Conservation (phyloP, 169 alveolate species). For the Babesia microti region DNA sequence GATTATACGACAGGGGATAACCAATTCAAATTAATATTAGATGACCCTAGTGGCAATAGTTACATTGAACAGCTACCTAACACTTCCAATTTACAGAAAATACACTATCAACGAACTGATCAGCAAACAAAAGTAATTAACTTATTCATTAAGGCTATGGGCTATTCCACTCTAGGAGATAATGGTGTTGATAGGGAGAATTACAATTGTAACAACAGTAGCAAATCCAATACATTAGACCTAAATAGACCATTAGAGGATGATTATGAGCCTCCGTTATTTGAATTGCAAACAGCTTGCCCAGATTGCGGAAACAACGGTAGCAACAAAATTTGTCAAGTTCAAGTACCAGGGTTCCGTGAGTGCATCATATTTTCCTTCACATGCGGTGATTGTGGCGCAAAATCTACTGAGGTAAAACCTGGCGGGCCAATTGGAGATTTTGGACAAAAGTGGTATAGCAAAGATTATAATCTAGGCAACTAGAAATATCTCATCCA, state of each 20-base stretch:
- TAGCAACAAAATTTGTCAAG: slow-evolving; percentile 74
- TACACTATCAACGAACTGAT: slow-evolving; percentile 58
- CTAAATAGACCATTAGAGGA: slow-evolving; percentile 29
- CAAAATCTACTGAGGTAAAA: slow-evolving; percentile 85
- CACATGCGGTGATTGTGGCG: slow-evolving; percentile 86
- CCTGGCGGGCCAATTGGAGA: slow-evolving; percentile 91
- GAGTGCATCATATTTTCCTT: slow-evolving; percentile 85
- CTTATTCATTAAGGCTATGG: too few relatives aligned
- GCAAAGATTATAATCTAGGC: too few relatives aligned
- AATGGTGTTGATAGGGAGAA: slow-evolving; percentile 1
- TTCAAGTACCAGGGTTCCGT: slow-evolving; percentile 91
- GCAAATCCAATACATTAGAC: slow-evolving; percentile 1
- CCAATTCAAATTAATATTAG: slow-evolving; percentile 58
- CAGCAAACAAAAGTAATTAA: slow-evolving; percentile 60
- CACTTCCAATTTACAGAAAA: slow-evolving; percentile 18
- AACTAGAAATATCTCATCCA: slow-evolving; percentile 6
- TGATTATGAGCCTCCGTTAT: too few relatives aligned
- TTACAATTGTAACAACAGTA: not conserved
- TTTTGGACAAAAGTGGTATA: slow-evolving; percentile 66
- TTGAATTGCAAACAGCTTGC: slow-evolving; percentile 47
- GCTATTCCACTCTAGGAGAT: not conserved
- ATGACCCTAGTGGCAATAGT: slow-evolving; percentile 94
- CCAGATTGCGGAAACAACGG: slow-evolving; percentile 74
- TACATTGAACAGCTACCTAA: slow-evolving; percentile 78
- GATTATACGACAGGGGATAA: too few relatives aligned